Evolutionary conservation across 345 rosid genomes (phyloP).

Genomic region (Bruguiera gymnorhiza): DNA sequence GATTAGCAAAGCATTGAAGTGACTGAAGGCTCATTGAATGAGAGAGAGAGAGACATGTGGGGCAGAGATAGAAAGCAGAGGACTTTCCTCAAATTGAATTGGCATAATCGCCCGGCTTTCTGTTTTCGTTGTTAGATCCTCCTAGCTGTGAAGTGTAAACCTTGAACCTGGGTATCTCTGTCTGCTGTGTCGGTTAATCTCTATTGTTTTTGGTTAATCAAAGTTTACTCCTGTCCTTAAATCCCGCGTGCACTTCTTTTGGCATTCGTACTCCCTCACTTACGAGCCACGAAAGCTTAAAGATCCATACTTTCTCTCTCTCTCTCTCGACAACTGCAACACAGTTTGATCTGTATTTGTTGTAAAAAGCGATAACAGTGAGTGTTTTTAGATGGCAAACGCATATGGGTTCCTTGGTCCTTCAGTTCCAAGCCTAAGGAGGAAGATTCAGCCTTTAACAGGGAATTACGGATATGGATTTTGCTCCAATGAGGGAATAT

Average conservation of each 20-base stretch:
- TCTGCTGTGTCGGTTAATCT: constrained; percentile 4
- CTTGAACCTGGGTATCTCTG: not conserved
- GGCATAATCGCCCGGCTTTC: constrained; percentile 37
- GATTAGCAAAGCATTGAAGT: not conserved
- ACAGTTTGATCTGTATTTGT: not conserved
- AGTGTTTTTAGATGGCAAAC: constrained; percentile 54
- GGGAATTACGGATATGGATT: constrained; percentile 64
- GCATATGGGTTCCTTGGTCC: constrained; percentile 67
- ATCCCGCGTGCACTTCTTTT: not conserved
- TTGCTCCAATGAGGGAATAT: constrained; percentile 34
- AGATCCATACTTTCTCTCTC: constrained; percentile 26
- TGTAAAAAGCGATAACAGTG: not conserved
- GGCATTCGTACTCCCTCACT: constrained; percentile 14
- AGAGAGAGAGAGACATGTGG: not conserved
- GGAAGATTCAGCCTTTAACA: constrained; percentile 41
- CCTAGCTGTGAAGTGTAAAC: constrained; percentile 20
- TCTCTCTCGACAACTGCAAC: not conserved
- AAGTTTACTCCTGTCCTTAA: not conserved
- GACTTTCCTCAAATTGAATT: constrained; percentile 43
- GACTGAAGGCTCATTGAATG: not conserved
- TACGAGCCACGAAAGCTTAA: constrained; percentile 4
- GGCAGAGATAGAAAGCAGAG: constrained; percentile 28
- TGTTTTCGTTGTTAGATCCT: constrained; percentile 18
- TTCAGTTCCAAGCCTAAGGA: constrained; percentile 51
- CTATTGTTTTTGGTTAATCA: not conserved